phyloP scores from a whole-genome alignment of 768 basidiomycete species.

The Boletus pseudo-olivaceus region DNA sequence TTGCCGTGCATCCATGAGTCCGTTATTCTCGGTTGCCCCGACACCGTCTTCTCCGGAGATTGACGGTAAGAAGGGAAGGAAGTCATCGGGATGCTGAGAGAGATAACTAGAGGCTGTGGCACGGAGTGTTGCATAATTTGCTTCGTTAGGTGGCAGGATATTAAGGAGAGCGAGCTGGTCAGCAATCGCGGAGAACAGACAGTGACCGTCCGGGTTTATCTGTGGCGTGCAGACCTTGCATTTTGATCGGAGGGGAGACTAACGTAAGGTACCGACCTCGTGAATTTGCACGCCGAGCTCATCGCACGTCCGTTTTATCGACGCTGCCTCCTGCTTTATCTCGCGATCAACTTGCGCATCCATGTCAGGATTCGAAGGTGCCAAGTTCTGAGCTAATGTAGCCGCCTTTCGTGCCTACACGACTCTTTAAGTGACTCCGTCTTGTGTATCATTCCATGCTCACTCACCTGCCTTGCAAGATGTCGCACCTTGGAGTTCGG shows the following conservation, averaged over 20 bases:
- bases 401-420: conserved; percentile 70
- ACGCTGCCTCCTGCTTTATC: conserved; percentile 62
- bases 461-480: conserved; percentile 65
- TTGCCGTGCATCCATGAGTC: conserved; percentile 64
- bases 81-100: conserved; percentile 77
- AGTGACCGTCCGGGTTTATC: conserved; percentile 95
- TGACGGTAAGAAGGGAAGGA: conserved; percentile 88
- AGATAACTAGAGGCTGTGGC: conserved; percentile 78
- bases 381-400: conserved; percentile 49
- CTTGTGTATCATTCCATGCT: background rate
- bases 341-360: conserved; percentile 61
- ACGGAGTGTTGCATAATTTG: conserved; percentile 61
- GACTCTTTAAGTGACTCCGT: background rate
- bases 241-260: background rate
- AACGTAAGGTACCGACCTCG: conserved; percentile 45
- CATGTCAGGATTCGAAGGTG: conserved; percentile 52
- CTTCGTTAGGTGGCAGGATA: conserved; percentile 53
- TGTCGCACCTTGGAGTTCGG: conserved; percentile 61
- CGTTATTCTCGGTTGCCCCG: conserved; percentile 55
- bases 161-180: conserved; percentile 83
- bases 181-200: conserved; percentile 90
- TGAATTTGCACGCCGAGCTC: conserved; percentile 61
- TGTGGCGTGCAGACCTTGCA: conserved; percentile 30
- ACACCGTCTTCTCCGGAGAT: conserved; percentile 64
- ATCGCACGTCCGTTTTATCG: conserved; percentile 62